Conservation (phyloP, 768 basidiomycete genomes). For the Dentipellis sp. region DNA sequence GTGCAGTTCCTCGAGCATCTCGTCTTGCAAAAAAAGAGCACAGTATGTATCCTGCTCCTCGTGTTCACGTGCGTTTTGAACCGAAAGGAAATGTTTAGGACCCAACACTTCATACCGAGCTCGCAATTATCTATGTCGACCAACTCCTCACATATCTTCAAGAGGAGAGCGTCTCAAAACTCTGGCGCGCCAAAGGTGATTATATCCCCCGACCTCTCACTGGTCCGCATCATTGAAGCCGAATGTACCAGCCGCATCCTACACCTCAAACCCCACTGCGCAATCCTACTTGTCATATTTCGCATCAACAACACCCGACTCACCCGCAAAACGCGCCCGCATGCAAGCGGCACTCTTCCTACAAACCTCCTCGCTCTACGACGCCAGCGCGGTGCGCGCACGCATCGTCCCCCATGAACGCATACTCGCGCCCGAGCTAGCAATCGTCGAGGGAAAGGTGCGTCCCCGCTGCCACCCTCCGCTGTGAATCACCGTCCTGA, state of each 20-base stretch:
- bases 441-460: conserved; percentile 76
- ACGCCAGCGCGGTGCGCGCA: conserved; percentile 36
- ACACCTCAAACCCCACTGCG: conserved; percentile 19
- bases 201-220: no score
- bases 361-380: conserved; percentile 66
- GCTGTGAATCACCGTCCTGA: conserved; percentile 6
- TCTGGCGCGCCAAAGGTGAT: conserved; percentile 15
- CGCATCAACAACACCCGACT: conserved; percentile 74
- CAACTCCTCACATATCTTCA: conserved; percentile 14
- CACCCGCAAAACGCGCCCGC: conserved; percentile 59
- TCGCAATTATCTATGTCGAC: conserved; percentile 21
- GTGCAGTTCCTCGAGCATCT: conserved; percentile 74
- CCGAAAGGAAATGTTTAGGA: conserved; percentile 29
- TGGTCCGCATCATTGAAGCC: neutral
- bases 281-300: conserved; percentile 65
- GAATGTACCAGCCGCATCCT: conserved; percentile 17
- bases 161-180: conserved; percentile 12
- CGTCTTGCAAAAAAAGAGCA: conserved; percentile 57
- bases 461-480: conserved; percentile 2
- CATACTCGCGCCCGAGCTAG: conserved; percentile 60
- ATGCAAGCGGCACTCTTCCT: conserved; percentile 75
- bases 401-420: conserved; percentile 39
- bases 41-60: conserved; percentile 28
- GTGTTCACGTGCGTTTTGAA: neutral
- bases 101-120: conserved; percentile 51